Conservation (phyloP, 2,329 filamentous ascomycete genomes). For the Dactylellina sp. region DNA sequence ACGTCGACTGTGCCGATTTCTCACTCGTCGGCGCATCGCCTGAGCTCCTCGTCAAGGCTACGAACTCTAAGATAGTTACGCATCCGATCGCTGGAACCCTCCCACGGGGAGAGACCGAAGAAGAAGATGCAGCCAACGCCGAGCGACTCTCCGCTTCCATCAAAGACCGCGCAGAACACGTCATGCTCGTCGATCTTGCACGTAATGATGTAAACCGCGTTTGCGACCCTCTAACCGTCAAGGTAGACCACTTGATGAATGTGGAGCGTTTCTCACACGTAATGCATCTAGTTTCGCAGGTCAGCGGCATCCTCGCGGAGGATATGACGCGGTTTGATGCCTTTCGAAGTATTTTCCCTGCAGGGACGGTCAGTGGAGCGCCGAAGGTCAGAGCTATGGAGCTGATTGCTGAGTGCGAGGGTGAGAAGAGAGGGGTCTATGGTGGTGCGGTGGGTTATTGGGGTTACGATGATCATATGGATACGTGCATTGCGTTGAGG, state of each 20-base stretch:
- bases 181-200: constrained; percentile 96
- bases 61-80: constrained; percentile 87
- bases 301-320: constrained; percentile 85
- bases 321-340: constrained; percentile 93
- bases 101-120: constrained; percentile 80
- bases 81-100: constrained; percentile 98
- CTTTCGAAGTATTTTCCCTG: constrained; percentile 95
- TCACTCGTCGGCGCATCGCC: constrained; percentile 95
- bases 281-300: constrained; percentile 95
- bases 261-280: constrained; percentile 96
- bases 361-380: constrained; percentile 92
- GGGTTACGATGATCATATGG: constrained; percentile 78
- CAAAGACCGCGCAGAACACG: constrained; percentile 94
- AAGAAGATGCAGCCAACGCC: constrained; percentile 84
- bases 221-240: constrained; percentile 87
- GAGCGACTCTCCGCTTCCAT: constrained; percentile 80
- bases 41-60: constrained; percentile 91
- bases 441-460: constrained; percentile 97
- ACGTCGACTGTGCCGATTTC: constrained; percentile 89
- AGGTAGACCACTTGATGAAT: constrained; percentile 93
- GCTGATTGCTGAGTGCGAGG: constrained; percentile 91
- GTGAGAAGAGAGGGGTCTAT: constrained; percentile 94
- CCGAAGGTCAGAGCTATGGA: constrained; percentile 98
- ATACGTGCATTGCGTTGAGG: constrained; percentile 77
- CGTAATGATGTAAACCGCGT: constrained; percentile 97